phyloP scores from a whole-genome alignment of 805 yeast species.

The Candida easanensis region DNA sequence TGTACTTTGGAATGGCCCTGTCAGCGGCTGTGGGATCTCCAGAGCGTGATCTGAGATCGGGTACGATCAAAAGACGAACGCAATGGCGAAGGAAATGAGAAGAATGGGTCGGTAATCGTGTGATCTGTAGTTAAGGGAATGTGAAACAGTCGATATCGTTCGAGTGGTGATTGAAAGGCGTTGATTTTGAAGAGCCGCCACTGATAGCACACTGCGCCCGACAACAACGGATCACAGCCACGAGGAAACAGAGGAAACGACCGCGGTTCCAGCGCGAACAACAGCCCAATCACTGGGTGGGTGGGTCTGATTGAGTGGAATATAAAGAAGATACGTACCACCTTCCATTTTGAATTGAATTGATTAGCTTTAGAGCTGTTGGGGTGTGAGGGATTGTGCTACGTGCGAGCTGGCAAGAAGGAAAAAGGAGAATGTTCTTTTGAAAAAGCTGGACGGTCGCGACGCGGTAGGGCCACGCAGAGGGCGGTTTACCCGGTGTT shows the following conservation, averaged over 20 bases:
- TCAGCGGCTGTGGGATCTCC: constrained; percentile 1
- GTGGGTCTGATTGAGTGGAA: not conserved
- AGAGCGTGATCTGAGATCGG: constrained; percentile 1
- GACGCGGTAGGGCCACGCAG: not conserved
- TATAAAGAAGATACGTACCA: constrained; percentile 18
- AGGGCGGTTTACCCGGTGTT: constrained; percentile 7
- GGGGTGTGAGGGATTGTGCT: not conserved
- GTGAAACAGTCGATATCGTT: too few species aligned
- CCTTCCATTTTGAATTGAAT: constrained; percentile 25
- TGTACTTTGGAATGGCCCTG: too few species aligned
- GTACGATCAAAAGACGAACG: not conserved
- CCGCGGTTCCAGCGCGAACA: not conserved
- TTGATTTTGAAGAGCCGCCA: too few species aligned
- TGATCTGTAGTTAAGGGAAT: too few species aligned
- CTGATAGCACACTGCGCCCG: constrained; percentile 1
- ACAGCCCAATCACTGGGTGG: not conserved
- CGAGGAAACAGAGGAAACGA: not conserved
- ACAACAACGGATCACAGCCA: constrained; percentile 3
- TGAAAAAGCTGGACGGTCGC: constrained; percentile 4
- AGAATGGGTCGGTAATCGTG: too few species aligned
- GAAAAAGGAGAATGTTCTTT: constrained; percentile 15
- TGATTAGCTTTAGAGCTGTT: constrained; percentile 11
- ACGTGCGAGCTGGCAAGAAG: constrained; percentile 13
- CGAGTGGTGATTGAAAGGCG: too few species aligned
- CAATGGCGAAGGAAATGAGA: not conserved